Conservation (phyloP, 1,284 basidiomycete species). For the Tilletia setariae region DNA sequence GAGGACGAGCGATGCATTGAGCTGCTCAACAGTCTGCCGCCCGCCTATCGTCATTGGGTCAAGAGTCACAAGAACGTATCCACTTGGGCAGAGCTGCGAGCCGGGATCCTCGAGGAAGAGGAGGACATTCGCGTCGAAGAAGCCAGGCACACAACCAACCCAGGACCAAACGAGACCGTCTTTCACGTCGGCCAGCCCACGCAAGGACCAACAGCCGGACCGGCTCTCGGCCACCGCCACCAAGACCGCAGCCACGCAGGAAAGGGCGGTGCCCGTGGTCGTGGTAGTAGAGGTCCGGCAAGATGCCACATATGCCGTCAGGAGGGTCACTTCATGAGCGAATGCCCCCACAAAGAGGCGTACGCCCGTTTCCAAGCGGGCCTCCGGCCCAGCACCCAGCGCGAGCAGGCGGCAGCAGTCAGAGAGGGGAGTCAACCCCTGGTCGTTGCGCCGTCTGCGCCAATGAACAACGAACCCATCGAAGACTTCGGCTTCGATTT, state of each 20-base stretch:
- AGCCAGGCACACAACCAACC: background rate
- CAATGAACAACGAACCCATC: background rate
- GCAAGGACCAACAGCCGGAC: background rate
- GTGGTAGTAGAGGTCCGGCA: background rate
- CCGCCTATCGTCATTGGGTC: background rate
- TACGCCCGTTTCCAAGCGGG: background rate
- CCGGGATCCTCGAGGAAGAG: background rate
- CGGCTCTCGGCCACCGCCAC: background rate
- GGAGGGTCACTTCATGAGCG: background rate
- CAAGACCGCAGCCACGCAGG: background rate
- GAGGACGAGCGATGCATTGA: background rate
- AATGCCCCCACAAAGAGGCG: slow-evolving; percentile 2
- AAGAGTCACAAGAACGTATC: background rate
- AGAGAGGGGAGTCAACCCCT: no score
- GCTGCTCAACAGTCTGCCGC: background rate
- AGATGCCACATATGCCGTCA: background rate
- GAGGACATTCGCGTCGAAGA: background rate
- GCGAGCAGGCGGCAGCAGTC: background rate
- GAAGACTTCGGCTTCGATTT: background rate
- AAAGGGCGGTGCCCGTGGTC: background rate
- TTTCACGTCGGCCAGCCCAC: background rate
- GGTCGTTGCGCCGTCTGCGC: background rate
- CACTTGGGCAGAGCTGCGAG: background rate
- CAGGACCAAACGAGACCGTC: background rate
- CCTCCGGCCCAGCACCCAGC: background rate